A percentile compares a stretch with the other conserved stretches of the same genome.
phyloP scores from a whole-genome alignment of 371 early-diverging fungal genomes.

The Capillidium heterosporum region DNA sequence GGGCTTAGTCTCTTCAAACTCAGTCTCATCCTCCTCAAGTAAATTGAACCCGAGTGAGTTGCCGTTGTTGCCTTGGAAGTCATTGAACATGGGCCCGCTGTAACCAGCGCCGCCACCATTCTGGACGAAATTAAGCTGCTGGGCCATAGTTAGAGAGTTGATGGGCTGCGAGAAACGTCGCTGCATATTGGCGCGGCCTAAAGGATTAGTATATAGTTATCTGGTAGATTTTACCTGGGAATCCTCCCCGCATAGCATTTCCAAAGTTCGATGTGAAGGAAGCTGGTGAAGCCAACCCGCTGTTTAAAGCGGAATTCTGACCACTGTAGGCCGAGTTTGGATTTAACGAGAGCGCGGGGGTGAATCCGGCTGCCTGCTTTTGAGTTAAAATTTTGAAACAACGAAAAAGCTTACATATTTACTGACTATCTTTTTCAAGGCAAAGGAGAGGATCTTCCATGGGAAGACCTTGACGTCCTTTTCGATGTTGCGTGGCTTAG shows the following conservation, averaged over 20 bases:
- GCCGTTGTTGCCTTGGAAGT: too few relatives aligned
- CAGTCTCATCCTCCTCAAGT: too few relatives aligned
- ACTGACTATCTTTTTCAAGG: conserved; percentile 51
- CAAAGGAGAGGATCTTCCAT: conserved; percentile 43
- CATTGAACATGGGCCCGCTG: too few relatives aligned
- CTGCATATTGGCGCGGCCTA: conserved; percentile 5
- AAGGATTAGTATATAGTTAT: background rate
- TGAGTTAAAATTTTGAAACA: background rate
- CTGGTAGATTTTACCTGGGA: background rate
- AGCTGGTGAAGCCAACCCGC: conserved; percentile 3
- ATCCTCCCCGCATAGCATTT: background rate
- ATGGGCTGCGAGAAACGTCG: conserved; percentile 4
- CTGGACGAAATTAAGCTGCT: background rate
- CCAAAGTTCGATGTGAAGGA: background rate
- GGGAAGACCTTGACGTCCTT: conserved; percentile 72
- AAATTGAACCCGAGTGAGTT: too few relatives aligned
- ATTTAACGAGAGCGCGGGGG: background rate
- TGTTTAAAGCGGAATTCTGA: background rate
- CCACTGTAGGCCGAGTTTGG: background rate
- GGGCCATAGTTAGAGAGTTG: background rate
- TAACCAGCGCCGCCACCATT: too few relatives aligned
- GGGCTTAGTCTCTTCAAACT: too few relatives aligned
- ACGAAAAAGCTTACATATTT: conserved; percentile 20
- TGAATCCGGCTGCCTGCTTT: conserved; percentile 3
- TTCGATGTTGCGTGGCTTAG: conserved; percentile 70